These are phyloP conservation scores for Hymenoscyphus fraxineus DNA, from an alignment of 2,329 filamentous ascomycete species.

Conservation along the genomic window DNA sequence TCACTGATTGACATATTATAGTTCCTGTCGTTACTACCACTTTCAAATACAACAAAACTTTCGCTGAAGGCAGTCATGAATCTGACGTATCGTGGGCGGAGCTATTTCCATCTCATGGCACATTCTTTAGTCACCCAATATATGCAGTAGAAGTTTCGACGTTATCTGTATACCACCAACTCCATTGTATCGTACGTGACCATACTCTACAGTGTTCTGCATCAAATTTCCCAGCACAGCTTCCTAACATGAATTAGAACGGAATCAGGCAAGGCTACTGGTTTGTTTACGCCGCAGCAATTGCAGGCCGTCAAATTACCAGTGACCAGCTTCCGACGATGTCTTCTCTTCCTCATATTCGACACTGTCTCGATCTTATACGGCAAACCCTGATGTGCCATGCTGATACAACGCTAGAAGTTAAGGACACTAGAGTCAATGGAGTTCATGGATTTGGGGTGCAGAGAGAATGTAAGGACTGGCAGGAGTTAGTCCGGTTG, in stretches of 20 bases:
- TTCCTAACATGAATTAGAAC: neutral
- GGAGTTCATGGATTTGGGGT: neutral
- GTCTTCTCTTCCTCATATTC: neutral
- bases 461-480: neutral
- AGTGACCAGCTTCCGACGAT: neutral
- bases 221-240: neutral
- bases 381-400: neutral
- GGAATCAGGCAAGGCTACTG: neutral
- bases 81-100: neutral
- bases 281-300: neutral
- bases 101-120: neutral
- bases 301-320: neutral
- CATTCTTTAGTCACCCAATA: neutral
- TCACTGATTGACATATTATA: too few relatives aligned
- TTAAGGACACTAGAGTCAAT: neutral
- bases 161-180: neutral
- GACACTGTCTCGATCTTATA: neutral
- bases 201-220: neutral
- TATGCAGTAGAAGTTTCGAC: neutral
- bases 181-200: slow-evolving; percentile 1
- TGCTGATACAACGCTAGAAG: neutral
- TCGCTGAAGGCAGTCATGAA: neutral
- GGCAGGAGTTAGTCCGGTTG: neutral
- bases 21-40: too few relatives aligned
- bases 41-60: neutral